Evolutionary conservation across 176 grass and related monocot genomes (phyloP).

Genomic region (Tuctoria greenei): DNA sequence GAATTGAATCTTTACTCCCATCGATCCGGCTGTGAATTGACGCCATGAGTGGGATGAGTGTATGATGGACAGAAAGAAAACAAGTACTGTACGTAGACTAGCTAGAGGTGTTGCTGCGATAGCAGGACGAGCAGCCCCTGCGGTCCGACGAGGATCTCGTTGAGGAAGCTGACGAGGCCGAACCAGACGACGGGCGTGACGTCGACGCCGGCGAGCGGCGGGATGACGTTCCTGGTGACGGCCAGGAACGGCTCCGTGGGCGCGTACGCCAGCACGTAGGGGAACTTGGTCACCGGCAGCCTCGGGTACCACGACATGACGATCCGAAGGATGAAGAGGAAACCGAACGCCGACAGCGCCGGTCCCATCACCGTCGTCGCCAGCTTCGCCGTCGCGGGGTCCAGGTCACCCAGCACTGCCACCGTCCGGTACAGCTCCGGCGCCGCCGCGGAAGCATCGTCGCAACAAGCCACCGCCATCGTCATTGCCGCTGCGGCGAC

Average conservation of each 20-base stretch:
- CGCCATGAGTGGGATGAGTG: no score
- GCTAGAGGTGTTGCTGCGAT: no score
- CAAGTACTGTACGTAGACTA: no score
- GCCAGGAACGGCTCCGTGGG: constrained; percentile 81
- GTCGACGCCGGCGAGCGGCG: constrained; percentile 82
- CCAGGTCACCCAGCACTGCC: constrained; percentile 52
- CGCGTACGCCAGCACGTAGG: constrained; percentile 86
- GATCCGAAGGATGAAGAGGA: constrained; percentile 81
- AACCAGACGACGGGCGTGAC: constrained; percentile 98
- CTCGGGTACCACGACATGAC: constrained; percentile 97
- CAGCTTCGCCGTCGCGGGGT: constrained; percentile 63
- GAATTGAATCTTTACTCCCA: no score
- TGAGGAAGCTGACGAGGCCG: constrained; percentile 89
- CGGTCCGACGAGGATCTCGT: constrained; percentile 80
- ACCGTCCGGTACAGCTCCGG: neutral
- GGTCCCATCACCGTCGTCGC: constrained; percentile 57
- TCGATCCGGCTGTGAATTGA: no score
- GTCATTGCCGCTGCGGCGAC: neutral
- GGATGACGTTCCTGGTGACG: constrained; percentile 67
- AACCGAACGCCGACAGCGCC: constrained; percentile 70
- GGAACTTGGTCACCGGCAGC: constrained; percentile 72
- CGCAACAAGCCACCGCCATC: neutral
- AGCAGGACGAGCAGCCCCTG: constrained; percentile 85
- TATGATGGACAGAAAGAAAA: no score
- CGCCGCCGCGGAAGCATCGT: neutral